phyloP scores from a whole-genome alignment of 805 yeast species.

The Torulaspora delbrueckii region DNA sequence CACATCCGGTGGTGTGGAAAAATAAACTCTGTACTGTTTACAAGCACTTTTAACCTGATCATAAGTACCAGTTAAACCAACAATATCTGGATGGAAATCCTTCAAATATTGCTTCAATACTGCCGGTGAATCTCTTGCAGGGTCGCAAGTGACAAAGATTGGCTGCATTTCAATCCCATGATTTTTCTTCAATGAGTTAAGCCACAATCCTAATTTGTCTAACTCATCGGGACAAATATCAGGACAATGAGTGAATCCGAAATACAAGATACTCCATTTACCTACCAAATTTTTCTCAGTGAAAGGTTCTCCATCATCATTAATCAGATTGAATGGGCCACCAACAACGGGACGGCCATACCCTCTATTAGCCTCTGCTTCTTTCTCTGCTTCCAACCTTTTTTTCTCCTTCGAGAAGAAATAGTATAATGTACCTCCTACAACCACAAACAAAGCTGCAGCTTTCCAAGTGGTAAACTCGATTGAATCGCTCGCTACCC shows the following conservation, averaged over 20 bases:
- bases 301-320: conserved; percentile 64
- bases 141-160: conserved; percentile 92
- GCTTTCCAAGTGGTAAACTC: conserved; percentile 88
- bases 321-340: conserved; percentile 75
- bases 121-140: conserved; percentile 88
- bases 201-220: conserved; percentile 75
- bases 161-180: conserved; percentile 69
- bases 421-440: conserved; percentile 68
- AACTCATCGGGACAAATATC: conserved; percentile 98
- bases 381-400: conserved; percentile 65
- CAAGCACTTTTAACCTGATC: conserved; percentile 80
- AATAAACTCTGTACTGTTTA: conserved; percentile 88
- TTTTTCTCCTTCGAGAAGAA: conserved; percentile 74
- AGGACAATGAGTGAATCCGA: conserved; percentile 97
- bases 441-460: conserved; percentile 55
- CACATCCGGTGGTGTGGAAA: conserved; percentile 92
- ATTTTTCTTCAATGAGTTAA: conserved; percentile 56
- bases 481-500: conserved; percentile 32
- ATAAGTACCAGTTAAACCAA: conserved; percentile 89
- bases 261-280: conserved; percentile 79
- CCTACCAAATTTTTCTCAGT: conserved; percentile 74
- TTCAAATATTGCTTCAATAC: conserved; percentile 73
- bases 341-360: conserved; percentile 91
- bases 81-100: conserved; percentile 85
- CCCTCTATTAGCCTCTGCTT: conserved; percentile 81